Conservation (phyloP, 2,329 filamentous ascomycete genomes). For the Trichoderma sp. region DNA sequence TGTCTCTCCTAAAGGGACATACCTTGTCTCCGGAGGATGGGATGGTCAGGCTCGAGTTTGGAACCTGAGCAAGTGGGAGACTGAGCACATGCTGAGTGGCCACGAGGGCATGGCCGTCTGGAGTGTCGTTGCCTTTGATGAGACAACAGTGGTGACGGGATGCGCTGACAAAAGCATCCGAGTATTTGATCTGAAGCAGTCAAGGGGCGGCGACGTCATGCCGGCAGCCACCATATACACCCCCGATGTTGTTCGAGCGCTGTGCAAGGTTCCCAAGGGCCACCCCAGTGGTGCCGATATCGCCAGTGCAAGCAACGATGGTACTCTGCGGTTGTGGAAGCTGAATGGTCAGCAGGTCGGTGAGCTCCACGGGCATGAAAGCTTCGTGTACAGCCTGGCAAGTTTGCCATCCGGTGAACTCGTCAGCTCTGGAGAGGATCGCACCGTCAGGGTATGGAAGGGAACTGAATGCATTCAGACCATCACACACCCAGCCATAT, state of each 20-base stretch:
- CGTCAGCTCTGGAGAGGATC: constrained; percentile 88
- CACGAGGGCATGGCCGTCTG: constrained; percentile 79
- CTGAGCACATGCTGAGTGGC: constrained; percentile 67
- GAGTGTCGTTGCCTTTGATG: constrained; percentile 84
- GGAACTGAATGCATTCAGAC: constrained; percentile 84
- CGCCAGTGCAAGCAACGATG: constrained; percentile 92
- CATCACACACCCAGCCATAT: constrained; percentile 95
- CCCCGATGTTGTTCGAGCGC: constrained; percentile 81
- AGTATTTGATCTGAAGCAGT: constrained; percentile 71
- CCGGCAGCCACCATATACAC: constrained; percentile 61
- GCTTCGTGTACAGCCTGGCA: constrained; percentile 87
- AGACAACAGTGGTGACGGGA: constrained; percentile 80
- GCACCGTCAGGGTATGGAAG: constrained; percentile 89
- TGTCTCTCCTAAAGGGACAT: constrained; percentile 68
- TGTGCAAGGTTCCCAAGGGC: constrained; percentile 74
- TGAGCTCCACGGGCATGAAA: constrained; percentile 84
- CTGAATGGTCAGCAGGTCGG: constrained; percentile 73
- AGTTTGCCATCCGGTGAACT: constrained; percentile 80
- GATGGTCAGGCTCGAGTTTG: constrained; percentile 86
- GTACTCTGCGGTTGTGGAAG: constrained; percentile 84
- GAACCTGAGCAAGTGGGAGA: constrained; percentile 84
- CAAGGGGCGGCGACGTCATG: constrained; percentile 56
- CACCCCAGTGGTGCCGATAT: constrained; percentile 88
- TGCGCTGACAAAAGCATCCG: constrained; percentile 90
- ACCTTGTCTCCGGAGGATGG: constrained; percentile 91